Evolutionary conservation across 2,329 filamentous ascomycete genomes (phyloP).

Genomic region (Venturia oleaginea): DNA sequence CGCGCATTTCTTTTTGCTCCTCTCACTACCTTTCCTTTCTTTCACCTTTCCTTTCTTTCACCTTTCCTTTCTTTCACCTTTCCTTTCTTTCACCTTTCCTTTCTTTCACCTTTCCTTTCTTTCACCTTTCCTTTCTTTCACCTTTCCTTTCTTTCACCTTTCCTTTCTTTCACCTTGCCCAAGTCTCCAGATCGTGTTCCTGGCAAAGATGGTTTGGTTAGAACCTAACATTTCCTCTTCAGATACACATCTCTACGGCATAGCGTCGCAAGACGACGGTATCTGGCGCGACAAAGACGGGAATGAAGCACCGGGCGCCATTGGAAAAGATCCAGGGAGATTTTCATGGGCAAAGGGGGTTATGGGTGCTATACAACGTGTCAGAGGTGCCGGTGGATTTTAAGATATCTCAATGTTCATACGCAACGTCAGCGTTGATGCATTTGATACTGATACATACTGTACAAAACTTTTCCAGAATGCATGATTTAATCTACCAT

Average conservation of each 20-base stretch:
- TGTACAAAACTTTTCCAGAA: neutral
- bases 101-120: neutral
- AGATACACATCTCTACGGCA: constrained; percentile 51
- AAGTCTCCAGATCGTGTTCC: too few relatives aligned
- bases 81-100: neutral
- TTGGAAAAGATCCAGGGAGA: constrained; percentile 40
- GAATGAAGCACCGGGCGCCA: constrained; percentile 32
- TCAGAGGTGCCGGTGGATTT: constrained; percentile 48
- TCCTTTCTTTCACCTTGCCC: neutral
- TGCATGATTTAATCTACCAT: constrained; percentile 51
- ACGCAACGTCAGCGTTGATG: neutral
- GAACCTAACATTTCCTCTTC: too few relatives aligned
- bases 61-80: neutral
- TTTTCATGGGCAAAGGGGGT: constrained; percentile 52
- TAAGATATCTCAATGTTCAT: constrained; percentile 19
- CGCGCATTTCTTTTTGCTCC: too few relatives aligned
- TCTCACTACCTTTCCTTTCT: too few relatives aligned
- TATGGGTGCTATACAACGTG: constrained; percentile 48
- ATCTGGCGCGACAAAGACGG: constrained; percentile 49
- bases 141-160: neutral
- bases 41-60: neutral
- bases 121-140: neutral
- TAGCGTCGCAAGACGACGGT: constrained; percentile 45
- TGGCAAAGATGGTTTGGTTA: too few relatives aligned
- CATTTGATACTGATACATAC: neutral